phyloP scores from a whole-genome alignment of 2,329 filamentous ascomycete genomes.

The Beauveria australis region DNA sequence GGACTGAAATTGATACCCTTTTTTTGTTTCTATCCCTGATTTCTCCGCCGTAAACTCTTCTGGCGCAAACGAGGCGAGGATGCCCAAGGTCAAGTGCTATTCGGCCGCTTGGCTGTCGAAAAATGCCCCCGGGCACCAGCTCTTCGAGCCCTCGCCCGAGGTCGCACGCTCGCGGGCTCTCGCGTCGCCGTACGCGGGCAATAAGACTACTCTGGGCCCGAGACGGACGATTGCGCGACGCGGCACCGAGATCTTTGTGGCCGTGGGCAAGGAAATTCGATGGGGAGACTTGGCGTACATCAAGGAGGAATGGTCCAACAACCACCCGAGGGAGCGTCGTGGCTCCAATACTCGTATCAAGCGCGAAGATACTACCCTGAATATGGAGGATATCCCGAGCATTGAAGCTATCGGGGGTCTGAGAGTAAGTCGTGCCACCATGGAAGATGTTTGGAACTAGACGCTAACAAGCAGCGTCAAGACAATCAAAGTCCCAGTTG shows the following conservation, averaged over 20 bases:
- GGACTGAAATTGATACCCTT: not conserved
- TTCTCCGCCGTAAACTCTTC: not conserved
- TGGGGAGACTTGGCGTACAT: constrained; percentile 80
- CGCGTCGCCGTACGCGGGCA: constrained; percentile 32
- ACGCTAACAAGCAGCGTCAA: constrained; percentile 26
- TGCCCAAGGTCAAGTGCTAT: constrained; percentile 82
- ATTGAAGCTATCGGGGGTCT: constrained; percentile 21
- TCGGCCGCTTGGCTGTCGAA: constrained; percentile 81
- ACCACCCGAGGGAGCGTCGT: constrained; percentile 23
- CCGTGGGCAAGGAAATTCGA: constrained; percentile 79
- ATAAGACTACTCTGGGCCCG: constrained; percentile 38
- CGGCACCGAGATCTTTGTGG: constrained; percentile 82
- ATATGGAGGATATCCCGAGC: constrained; percentile 24
- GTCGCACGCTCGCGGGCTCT: constrained; percentile 30
- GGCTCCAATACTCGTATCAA: constrained; percentile 35
- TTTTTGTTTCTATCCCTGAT: too few species aligned
- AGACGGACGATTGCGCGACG: constrained; percentile 66
- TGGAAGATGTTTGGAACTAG: constrained; percentile 12
- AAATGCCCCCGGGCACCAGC: constrained; percentile 65
- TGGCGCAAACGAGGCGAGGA: constrained; percentile 29
- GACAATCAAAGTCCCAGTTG: constrained; percentile 70
- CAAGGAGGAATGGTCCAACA: constrained; percentile 49
- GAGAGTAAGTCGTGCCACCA: constrained; percentile 23
- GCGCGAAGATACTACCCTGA: constrained; percentile 35
- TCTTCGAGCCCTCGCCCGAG: constrained; percentile 54